phyloP scores from a whole-genome alignment of 331 rosid species.

The Malus hybrid region DNA sequence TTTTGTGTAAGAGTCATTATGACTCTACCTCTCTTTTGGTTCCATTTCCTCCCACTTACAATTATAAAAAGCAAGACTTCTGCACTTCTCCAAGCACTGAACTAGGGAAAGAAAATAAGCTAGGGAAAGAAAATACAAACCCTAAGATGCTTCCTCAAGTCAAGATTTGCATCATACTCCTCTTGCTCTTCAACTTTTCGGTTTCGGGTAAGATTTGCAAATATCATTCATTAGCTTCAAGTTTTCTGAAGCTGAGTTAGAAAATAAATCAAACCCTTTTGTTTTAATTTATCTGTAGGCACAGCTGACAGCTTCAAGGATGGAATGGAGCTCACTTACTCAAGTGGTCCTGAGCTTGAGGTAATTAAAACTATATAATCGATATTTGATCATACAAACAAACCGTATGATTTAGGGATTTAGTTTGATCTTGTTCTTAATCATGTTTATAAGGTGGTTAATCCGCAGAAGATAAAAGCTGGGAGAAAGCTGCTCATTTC shows the following conservation, averaged over 20 bases:
- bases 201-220: conserved; percentile 20
- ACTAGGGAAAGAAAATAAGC: not conserved
- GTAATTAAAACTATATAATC: conserved; percentile 2
- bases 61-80: conserved; percentile 8
- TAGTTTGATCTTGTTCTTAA: not conserved
- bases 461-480: conserved; percentile 21
- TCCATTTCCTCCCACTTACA: conserved; percentile 25
- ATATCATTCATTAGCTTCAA: not conserved
- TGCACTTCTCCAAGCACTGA: conserved; percentile 13
- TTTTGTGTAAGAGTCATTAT: conserved; percentile 18
- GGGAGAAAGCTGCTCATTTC: conserved; percentile 29
- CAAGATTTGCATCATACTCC: conserved; percentile 20
- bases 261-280: not conserved
- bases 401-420: not conserved
- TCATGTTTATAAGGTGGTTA: not conserved
- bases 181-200: conserved; percentile 13
- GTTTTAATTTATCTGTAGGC: not conserved
- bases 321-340: not conserved
- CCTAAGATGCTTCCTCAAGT: conserved; percentile 25
- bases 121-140: not conserved
- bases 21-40: conserved; percentile 20
- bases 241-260: not conserved
- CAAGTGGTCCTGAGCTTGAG: conserved; percentile 8
- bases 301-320: conserved; percentile 6
- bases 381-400: not conserved